Percentiles rank a stretch among this genome's conserved stretches.
phyloP scores from a whole-genome alignment of 176 grass and related monocot species.

The Lolium multiflorum region DNA sequence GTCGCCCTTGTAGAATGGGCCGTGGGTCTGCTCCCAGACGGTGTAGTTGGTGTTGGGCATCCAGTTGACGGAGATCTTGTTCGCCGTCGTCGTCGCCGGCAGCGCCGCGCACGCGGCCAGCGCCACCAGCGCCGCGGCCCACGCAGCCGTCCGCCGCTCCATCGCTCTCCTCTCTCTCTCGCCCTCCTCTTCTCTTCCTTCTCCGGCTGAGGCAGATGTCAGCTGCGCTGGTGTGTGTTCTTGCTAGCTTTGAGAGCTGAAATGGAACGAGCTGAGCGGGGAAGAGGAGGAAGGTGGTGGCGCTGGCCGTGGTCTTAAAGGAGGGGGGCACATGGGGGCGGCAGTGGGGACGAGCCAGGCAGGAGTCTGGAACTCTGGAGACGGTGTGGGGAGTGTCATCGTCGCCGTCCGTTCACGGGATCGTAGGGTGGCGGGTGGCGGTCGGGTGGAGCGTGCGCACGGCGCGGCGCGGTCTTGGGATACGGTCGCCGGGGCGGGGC shows the following conservation, averaged over 20 bases:
- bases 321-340: constrained; percentile 31
- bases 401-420: constrained; percentile 10
- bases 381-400: not conserved
- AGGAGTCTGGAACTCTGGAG: not conserved
- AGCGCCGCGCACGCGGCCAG: constrained; percentile 45
- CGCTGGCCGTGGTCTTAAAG: constrained; percentile 31
- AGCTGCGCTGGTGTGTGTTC: not conserved
- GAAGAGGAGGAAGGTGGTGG: not conserved
- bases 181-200: not conserved
- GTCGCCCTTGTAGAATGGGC: constrained; percentile 89
- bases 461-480: constrained; percentile 6
- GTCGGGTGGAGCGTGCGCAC: not conserved
- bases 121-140: constrained; percentile 41
- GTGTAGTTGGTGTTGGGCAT: constrained; percentile 87
- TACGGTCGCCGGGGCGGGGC: not conserved
- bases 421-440: not conserved
- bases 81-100: constrained; percentile 47
- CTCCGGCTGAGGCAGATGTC: not conserved
- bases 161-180: not conserved
- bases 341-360: not conserved
- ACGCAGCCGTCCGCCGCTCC: not conserved
- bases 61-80: constrained; percentile 76
- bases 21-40: constrained; percentile 73
- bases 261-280: not conserved
- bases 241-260: not conserved